Base-by-base conservation (phyloP, 176 grass and related monocot species). In the Aechmea fasciata region DNA sequence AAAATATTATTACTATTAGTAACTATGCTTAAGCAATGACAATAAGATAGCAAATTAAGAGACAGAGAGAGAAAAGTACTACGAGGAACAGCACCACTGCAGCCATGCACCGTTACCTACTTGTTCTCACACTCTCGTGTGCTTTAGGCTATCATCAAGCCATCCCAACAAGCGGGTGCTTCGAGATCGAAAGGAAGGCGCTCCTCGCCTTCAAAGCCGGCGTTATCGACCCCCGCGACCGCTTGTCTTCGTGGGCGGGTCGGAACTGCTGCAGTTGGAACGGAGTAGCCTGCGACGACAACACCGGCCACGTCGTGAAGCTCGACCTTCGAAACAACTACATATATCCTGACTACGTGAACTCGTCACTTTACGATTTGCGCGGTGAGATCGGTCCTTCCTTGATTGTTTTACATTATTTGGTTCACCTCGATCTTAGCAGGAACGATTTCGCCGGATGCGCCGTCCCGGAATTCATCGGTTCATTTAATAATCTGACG, bases 311-410 rank as follows among this genome's bases (percentile, higher is more conserved):
- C 15, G 52, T n/a, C 2, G 11, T 55, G 52, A n/a, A 55, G 52
- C 52, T 55, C 11, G 3, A 55, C 12, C 51, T 52, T 11, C 51
- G 10, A 52, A 26, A 26, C 25, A 26, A 26, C 25, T 26, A 26
- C 25, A 26, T 26, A 1, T 1, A 26, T 26, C 25, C 1, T 2
- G 25, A 26, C 25, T 26, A 26, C 25, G 1, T 26, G 25, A 52
- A 52, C 13, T 26, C 2, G 25, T 26, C 25, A 2, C 25, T 6
- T 41, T 55, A 55, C 3, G 11, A n/a, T n/a, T 6, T 55, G 52
- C 0, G 15, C 2, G 71, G 78, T 64, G 71, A 75, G 53, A 64
- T 75, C 18, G 64, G 13, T 70, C 65, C 71, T 49, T 29, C 80
- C 13, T 82, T 72, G 63, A 9, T 76, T 65, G 11, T 50, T 66